Evolutionary conservation across 805 yeast genomes (phyloP).

Genomic region (Pichia occidentalis): DNA sequence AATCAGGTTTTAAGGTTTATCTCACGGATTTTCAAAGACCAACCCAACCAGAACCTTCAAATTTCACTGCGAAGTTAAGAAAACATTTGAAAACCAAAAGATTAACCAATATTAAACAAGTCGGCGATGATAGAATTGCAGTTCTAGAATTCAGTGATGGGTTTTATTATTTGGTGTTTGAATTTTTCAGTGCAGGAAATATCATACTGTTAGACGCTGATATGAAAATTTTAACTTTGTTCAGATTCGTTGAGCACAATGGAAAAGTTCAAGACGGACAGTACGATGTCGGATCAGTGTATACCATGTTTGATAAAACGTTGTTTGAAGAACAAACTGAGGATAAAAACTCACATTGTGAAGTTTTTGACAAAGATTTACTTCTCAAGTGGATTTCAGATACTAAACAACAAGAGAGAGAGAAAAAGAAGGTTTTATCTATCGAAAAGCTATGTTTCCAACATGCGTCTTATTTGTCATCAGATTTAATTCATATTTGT

Average conservation of each 20-base stretch:
- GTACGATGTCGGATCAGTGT: constrained; percentile 70
- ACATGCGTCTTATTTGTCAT: constrained; percentile 66
- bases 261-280: constrained; percentile 61
- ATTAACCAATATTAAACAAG: constrained; percentile 63
- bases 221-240: constrained; percentile 60
- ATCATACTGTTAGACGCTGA: constrained; percentile 68
- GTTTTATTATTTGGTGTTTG: constrained; percentile 66
- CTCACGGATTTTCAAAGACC: constrained; percentile 76
- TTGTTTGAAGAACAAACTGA: constrained; percentile 33
- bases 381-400: constrained; percentile 35
- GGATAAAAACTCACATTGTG: constrained; percentile 2
- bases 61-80: constrained; percentile 78
- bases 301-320: constrained; percentile 51
- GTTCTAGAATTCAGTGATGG: constrained; percentile 86
- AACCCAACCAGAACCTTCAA: constrained; percentile 74
- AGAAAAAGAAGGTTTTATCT: constrained; percentile 44
- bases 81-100: constrained; percentile 81
- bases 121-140: constrained; percentile 75
- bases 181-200: constrained; percentile 94
- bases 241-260: constrained; percentile 51
- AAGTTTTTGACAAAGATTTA: constrained; percentile 26
- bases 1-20: constrained; percentile 80
- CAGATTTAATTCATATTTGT: constrained; percentile 65
- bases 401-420: constrained; percentile 30
- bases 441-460: constrained; percentile 66